Base-by-base conservation (phyloP, 176 grass and related monocot species). In the Hordeum marinum region DNA sequence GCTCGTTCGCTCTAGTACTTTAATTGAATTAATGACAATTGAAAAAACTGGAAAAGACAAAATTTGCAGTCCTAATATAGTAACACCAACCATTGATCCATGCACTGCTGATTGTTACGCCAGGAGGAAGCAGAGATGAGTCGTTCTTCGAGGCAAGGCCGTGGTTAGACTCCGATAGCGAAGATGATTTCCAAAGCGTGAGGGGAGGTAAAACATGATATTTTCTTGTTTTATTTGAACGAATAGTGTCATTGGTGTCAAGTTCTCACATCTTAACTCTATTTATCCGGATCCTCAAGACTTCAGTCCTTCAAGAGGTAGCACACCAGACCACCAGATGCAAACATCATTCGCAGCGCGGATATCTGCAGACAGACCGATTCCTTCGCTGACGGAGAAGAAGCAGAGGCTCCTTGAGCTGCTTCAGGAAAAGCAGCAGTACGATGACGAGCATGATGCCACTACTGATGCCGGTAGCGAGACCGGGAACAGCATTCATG, bases 131-230 rank as follows among this genome's bases (percentile, higher is more conserved):
- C 80, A 92, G 83, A 90, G 95, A 95, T 67, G 95, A 95, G 27
- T 80, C 77, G 0, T 98, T 98, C 87, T 98, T 98, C 27, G 95
- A 95, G 84, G 82, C 95, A 40, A 86, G 82, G 50, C 55, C 68
- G 1, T 91, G 85, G 87, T 83, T 98, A 29, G 95, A 93, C 67
- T 98, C 91, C 1, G 95, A 98, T 24, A 82, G 82, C 4, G 93
- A 98, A 25, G 93, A 98, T 37, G 95, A 98, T 80, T 98, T 95
- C 68, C 72, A 91, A 78, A 95, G 95, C 58, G 85, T 93, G n/a
- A 87, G 85, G 32, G 95, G 91, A 95, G 95, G 95, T 98, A 92
- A 83, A 31, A 43, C 36, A 5, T 54, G 23, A 57, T 8, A 48
- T 8, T 73, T 74, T 73, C 41, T 46, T 74, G 24, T 54, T 43